Conservation (phyloP, 2,329 filamentous ascomycete genomes). For the Botrytis aclada region DNA sequence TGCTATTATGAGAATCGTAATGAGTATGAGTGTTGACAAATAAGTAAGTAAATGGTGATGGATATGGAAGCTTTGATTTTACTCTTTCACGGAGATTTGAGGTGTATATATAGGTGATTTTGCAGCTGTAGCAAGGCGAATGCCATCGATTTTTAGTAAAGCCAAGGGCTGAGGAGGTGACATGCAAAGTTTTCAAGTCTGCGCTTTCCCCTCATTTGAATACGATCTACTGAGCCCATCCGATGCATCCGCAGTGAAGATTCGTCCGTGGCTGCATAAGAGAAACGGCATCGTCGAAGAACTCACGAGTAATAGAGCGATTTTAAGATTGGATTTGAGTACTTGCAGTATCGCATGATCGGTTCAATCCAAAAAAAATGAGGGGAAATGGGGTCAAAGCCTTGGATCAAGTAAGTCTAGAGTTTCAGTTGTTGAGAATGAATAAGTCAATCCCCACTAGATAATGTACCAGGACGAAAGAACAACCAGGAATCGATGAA, state of each 20-base stretch:
- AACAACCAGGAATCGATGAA: neutral
- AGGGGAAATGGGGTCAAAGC: neutral
- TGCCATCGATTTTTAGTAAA: neutral
- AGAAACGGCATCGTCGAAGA: neutral
- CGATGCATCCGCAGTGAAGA: neutral
- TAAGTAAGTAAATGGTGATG: neutral
- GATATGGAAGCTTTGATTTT: neutral
- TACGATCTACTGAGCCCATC: neutral
- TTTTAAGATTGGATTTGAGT: neutral
- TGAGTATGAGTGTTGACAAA: neutral
- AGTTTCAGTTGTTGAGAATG: neutral
- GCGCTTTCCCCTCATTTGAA: slow-evolving; percentile 1
- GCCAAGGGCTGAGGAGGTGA: neutral
- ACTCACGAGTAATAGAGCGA: neutral
- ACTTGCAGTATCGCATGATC: slow-evolving; percentile 9
- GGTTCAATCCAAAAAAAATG: neutral
- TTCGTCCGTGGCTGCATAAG: neutral
- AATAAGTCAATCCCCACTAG: neutral
- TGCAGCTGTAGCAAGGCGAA: neutral
- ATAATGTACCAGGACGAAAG: neutral
- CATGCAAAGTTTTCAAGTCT: neutral
- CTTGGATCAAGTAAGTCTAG: neutral
- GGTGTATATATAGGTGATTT: slow-evolving; percentile 11
- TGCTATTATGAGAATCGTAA: neutral
- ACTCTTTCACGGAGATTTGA: neutral